Percentiles rank a stretch among this genome's conserved stretches.
These are phyloP conservation scores for Populus hybrid DNA, from an alignment of 441 rosid species.

Conservation along the genomic window DNA sequence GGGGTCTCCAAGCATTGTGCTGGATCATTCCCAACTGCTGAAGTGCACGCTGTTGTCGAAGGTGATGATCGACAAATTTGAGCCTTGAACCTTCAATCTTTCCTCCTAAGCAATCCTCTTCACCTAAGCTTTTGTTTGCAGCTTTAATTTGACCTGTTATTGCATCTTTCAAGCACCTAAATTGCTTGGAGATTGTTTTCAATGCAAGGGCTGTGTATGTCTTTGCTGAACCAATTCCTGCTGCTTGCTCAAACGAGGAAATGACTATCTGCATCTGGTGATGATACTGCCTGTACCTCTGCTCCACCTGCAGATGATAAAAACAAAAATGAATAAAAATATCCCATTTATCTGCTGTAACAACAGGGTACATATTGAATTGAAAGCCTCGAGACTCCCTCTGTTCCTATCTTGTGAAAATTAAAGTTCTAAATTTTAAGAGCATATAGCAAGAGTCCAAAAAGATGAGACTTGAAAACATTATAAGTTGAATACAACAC, in stretches of 20 bases:
- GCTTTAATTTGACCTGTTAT: slow-evolving; percentile 61
- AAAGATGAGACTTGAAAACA: not conserved
- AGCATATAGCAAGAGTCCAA: not conserved
- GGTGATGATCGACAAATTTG: slow-evolving; percentile 62
- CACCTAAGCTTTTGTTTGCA: slow-evolving; percentile 75
- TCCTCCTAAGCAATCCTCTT: slow-evolving; percentile 45
- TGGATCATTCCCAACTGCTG: slow-evolving; percentile 91
- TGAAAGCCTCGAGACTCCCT: no score
- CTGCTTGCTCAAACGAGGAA: slow-evolving; percentile 64
- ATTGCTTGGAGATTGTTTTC: slow-evolving; percentile 88
- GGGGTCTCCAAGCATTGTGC: slow-evolving; percentile 81
- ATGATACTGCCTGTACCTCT: slow-evolving; percentile 62
- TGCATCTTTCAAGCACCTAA: slow-evolving; percentile 65
- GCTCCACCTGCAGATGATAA: slow-evolving; percentile 53
- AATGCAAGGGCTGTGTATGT: slow-evolving; percentile 76
- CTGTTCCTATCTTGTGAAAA: not conserved
- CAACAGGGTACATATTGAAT: not conserved
- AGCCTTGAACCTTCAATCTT: slow-evolving; percentile 58
- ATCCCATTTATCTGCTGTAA: not conserved
- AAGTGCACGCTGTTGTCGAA: slow-evolving; percentile 91
- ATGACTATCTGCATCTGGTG: slow-evolving; percentile 65
- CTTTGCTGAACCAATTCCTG: slow-evolving; percentile 70
- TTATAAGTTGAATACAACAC: not conserved
- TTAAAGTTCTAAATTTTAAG: not conserved
- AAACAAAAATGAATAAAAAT: not conserved